These are phyloP conservation scores for Erythrophleum fordii DNA, from an alignment of 306 rosid species.

Conservation along the genomic window DNA sequence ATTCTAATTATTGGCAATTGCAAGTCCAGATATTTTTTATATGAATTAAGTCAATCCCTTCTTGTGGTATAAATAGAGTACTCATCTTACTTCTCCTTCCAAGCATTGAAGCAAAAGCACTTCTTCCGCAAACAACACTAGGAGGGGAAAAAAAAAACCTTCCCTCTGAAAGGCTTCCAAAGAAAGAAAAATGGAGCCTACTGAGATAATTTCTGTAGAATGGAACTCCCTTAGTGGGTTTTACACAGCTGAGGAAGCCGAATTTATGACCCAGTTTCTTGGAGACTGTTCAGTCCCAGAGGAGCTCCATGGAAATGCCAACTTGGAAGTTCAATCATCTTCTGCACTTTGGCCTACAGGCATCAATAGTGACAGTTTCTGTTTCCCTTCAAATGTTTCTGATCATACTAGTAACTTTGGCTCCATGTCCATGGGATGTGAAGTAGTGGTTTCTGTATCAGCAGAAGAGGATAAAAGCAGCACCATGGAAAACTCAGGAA, in stretches of 20 bases:
- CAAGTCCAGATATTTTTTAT: neutral
- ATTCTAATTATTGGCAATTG: neutral
- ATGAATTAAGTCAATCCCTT: slow-evolving; percentile 32
- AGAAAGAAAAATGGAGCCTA: slow-evolving; percentile 50
- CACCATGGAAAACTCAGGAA: slow-evolving; percentile 42
- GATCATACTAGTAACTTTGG: slow-evolving; percentile 26
- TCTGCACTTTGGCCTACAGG: slow-evolving; percentile 54
- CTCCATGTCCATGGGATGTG: slow-evolving; percentile 30
- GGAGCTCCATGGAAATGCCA: slow-evolving; percentile 40
- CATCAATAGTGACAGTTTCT: slow-evolving; percentile 46
- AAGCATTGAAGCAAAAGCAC: slow-evolving; percentile 29
- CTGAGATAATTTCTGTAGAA: slow-evolving; percentile 55
- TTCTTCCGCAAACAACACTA: slow-evolving; percentile 26
- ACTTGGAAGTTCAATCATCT: slow-evolving; percentile 49
- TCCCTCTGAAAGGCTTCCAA: neutral
- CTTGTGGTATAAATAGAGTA: slow-evolving; percentile 50
- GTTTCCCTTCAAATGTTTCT: slow-evolving; percentile 43
- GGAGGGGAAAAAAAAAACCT: neutral
- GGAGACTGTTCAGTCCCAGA: slow-evolving; percentile 28
- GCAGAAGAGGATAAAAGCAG: slow-evolving; percentile 44
- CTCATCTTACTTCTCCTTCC: slow-evolving; percentile 24
- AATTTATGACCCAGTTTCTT: slow-evolving; percentile 65
- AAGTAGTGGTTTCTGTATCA: neutral
- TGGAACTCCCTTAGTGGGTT: slow-evolving; percentile 67
- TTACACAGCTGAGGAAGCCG: slow-evolving; percentile 62